Percentiles rank a stretch among this genome's conserved stretches.
Evolutionary conservation across 2,329 filamentous ascomycete species (phyloP).

Genomic region (Pyrenophora graminea): DNA sequence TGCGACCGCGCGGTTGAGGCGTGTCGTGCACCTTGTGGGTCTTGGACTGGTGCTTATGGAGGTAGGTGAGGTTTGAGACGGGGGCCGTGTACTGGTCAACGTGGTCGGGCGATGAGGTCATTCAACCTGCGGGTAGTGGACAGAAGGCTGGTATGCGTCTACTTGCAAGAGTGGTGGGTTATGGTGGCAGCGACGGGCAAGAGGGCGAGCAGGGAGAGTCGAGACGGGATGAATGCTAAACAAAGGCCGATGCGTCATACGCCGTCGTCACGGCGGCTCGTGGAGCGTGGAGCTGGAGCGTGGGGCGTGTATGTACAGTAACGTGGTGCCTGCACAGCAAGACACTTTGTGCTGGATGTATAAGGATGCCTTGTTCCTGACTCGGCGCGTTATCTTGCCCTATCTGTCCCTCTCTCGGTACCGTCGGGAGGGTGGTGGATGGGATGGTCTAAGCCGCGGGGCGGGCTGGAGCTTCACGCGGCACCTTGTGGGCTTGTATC

Average conservation of each 20-base stretch:
- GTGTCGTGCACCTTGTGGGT: conserved; percentile 42
- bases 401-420: conserved; percentile 13
- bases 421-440: conserved; percentile 13
- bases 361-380: conserved; percentile 21
- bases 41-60: conserved; percentile 44
- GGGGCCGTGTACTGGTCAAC: conserved; percentile 37
- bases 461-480: conserved; percentile 11
- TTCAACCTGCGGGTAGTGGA: conserved; percentile 36
- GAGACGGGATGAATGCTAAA: conserved; percentile 22
- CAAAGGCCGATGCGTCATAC: conserved; percentile 35
- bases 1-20: conserved; percentile 42
- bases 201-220: conserved; percentile 22
- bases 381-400: conserved; percentile 14
- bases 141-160: conserved; percentile 6
- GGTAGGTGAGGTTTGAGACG: conserved; percentile 41
- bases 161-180: neutral
- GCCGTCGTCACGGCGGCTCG: conserved; percentile 23
- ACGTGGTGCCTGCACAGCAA: conserved; percentile 24
- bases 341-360: conserved; percentile 8
- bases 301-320: neutral
- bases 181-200: conserved; percentile 15
- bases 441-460: conserved; percentile 9
- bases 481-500: conserved; percentile 9
- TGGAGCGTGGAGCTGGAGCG: conserved; percentile 11
- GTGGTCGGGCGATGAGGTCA: conserved; percentile 46